These are phyloP conservation scores for Eucalyptus cloeziana DNA, from an alignment of 345 rosid species.

Conservation along the genomic window DNA sequence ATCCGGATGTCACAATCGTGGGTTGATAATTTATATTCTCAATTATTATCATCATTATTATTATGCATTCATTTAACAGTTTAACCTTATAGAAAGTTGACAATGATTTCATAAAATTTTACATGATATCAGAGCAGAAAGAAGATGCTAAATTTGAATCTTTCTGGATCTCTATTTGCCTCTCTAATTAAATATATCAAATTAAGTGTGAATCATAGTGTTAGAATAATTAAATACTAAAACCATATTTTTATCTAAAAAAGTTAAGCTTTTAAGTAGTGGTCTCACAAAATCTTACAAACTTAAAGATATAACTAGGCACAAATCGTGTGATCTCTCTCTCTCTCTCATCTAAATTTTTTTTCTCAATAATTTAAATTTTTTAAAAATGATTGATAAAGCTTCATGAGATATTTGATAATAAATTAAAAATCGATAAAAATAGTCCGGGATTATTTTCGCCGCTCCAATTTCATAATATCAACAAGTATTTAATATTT, in stretches of 20 bases:
- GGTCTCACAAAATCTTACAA: too few relatives aligned
- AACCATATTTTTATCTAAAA: too few relatives aligned
- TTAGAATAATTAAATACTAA: too few relatives aligned
- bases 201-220: too few relatives aligned
- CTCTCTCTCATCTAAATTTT: not conserved
- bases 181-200: too few relatives aligned
- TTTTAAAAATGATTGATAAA: not conserved
- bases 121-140: rapidly evolving
- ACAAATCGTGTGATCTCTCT: not conserved
- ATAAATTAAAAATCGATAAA: not conserved
- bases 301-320: not conserved
- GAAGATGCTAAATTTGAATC: too few relatives aligned
- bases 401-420: not conserved
- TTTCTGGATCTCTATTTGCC: too few relatives aligned
- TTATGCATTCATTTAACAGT: too few relatives aligned
- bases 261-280: too few relatives aligned
- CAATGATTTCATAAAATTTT: too few relatives aligned
- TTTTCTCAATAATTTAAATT: not conserved
- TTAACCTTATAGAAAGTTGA: too few relatives aligned
- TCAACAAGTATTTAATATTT: not conserved
- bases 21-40: not conserved
- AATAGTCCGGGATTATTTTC: not conserved
- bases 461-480: not conserved
- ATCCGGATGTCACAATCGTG: not conserved
- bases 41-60: not conserved